Conservation (phyloP, 1,284 basidiomycete genomes). For the Trichosporon sp. region DNA sequence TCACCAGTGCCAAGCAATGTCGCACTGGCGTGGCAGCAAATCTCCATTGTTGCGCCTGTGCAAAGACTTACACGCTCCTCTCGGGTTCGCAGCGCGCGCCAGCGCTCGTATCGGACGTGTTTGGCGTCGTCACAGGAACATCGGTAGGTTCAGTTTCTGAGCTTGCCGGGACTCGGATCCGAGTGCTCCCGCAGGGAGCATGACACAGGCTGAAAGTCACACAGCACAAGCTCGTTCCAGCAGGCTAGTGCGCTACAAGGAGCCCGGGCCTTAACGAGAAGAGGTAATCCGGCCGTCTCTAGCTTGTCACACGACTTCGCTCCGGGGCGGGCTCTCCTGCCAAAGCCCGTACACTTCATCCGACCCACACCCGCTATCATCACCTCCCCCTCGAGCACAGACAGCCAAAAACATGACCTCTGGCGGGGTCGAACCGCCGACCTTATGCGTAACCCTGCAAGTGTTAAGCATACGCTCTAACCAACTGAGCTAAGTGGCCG, state of each 20-base stretch:
- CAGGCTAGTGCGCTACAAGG: no score
- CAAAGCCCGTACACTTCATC: no score
- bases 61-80: neutral
- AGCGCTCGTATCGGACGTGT: neutral
- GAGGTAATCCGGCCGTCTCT: no score
- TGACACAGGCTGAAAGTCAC: no score
- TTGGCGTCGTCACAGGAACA: neutral
- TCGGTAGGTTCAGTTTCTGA: neutral
- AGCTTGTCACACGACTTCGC: no score
- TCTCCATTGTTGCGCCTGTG: neutral
- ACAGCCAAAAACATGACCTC: slow-evolving; percentile 1
- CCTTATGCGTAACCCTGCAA: slow-evolving; percentile 1
- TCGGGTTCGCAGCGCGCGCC: neutral
- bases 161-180: neutral
- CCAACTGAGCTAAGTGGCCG: slow-evolving; percentile 8
- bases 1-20: neutral
- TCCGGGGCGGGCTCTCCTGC: no score
- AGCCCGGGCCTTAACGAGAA: no score
- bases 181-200: neutral
- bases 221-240: no score
- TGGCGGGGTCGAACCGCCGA: slow-evolving; percentile 8
- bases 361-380: neutral
- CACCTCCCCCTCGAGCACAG: neutral
- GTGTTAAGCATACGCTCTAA: slow-evolving; percentile 10
- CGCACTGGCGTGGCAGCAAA: neutral